Conservation (phyloP, 192 early-diverging fungal genomes). For the Allomyces macrogynus region DNA sequence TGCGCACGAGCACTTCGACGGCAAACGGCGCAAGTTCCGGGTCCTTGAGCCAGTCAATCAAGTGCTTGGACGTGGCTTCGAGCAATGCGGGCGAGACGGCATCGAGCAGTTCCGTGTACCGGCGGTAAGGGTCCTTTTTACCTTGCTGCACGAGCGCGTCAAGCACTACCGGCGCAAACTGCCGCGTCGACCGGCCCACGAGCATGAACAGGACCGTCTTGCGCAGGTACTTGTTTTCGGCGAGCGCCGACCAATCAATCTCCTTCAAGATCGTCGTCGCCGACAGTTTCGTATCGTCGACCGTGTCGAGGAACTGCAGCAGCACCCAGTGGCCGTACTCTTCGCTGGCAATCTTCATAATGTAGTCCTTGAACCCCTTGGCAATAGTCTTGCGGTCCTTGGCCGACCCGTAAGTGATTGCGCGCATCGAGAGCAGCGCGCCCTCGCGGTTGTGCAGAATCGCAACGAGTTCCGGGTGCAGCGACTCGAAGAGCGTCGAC, state of each 20-base stretch:
- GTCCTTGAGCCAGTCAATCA: constrained; percentile 9
- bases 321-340: constrained; percentile 79
- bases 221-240: constrained; percentile 53
- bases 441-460: constrained; percentile 84
- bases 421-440: constrained; percentile 62
- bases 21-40: constrained; percentile 47
- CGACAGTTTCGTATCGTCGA: constrained; percentile 82
- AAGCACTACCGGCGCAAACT: constrained; percentile 48
- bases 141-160: constrained; percentile 34
- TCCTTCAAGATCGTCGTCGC: constrained; percentile 46
- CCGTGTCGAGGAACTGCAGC: constrained; percentile 58
- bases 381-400: constrained; percentile 86
- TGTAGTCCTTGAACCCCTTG: constrained; percentile 61
- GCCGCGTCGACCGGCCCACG: constrained; percentile 48
- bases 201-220: constrained; percentile 66
- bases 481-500: neutral
- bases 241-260: constrained; percentile 16
- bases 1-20: constrained; percentile 37
- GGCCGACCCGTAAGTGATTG: constrained; percentile 49
- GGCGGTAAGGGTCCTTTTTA: constrained; percentile 62
- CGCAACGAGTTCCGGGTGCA: neutral
- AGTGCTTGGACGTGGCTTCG: constrained; percentile 26
- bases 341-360: constrained; percentile 61
- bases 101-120: constrained; percentile 46
- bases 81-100: constrained; percentile 39